Base-by-base conservation (phyloP, 352 stramenopile species). In the Pilasporangium apinafurcum region DNA sequence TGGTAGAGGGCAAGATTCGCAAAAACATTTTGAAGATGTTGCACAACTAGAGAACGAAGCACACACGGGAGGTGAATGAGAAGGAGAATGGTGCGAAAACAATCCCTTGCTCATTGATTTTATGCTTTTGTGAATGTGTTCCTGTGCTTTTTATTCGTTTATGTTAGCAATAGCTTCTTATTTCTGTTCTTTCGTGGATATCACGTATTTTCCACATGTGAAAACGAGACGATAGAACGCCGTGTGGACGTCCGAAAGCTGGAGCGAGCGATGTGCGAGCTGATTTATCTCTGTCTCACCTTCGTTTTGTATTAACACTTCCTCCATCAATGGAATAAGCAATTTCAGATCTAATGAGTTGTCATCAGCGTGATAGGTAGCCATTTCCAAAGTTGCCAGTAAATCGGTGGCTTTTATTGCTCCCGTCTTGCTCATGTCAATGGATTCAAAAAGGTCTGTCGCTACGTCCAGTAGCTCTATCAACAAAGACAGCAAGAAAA, bases 11-110 rank as follows among this genome's bases (percentile, higher is more conserved):
- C 29, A 60, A 92, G 56, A 85, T 92, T 57, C 74, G 72, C 51
- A 92, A 92, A 68, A 92, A 92, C 66, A 60, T 92, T 26, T 56
- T 89, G 36, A 56, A 50, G 10, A 85, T 92, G 79, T 65, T 91
- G 16, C 51, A 43, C 65, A 77, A 75, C 36, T 44, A 55, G 32
- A 41, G 34, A 33, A 41, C 31, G 21, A 37, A n/a, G n/a, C n/a
- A n/a, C n/a, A n/a, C n/a, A n/a, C n/a, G n/a, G n/a, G n/a, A n/a
- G n/a, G n/a, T n/a, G n/a, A n/a, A 12, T 22, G 25, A 31, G 9
- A 28, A 29, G 17, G 18, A 35, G 22, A 10, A 13, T 14, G 27
- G 8, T n/a, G 20, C 20, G 24, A 20, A n/a, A n/a, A n/a, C n/a
- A n/a, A n/a, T n/a, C n/a, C n/a, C n/a, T n/a, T n/a, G n/a, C n/a